Evolutionary conservation across 2,329 filamentous ascomycete genomes (phyloP).

Genomic region (Graphiopsis chlorocephala): DNA sequence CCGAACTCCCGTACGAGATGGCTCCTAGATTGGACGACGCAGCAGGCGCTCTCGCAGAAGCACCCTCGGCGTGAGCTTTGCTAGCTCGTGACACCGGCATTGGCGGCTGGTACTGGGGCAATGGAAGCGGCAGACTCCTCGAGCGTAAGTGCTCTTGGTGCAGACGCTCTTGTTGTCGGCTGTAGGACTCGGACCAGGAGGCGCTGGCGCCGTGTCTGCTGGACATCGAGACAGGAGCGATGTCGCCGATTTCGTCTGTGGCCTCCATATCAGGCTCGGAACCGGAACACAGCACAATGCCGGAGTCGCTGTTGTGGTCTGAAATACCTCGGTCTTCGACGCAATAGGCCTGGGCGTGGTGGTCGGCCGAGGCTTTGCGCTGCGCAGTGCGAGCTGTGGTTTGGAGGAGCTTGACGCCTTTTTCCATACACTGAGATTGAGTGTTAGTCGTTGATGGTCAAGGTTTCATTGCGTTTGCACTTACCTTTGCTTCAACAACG

Average conservation of each 20-base stretch:
- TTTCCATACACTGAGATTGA: slow-evolving; percentile 68
- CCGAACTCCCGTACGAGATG: background rate
- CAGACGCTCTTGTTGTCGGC: slow-evolving; percentile 18
- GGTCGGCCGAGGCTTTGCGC: slow-evolving; percentile 56
- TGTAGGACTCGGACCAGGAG: slow-evolving; percentile 25
- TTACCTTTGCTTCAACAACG: slow-evolving; percentile 79
- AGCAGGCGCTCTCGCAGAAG: background rate
- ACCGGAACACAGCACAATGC: slow-evolving; percentile 54
- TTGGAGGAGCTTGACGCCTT: slow-evolving; percentile 77
- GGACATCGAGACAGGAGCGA: slow-evolving; percentile 15
- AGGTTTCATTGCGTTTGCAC: slow-evolving; percentile 32
- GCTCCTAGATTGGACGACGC: background rate
- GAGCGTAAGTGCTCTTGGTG: slow-evolving; percentile 29
- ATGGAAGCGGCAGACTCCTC: slow-evolving; percentile 32
- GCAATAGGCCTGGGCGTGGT: slow-evolving; percentile 24
- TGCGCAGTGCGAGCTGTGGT: slow-evolving; percentile 64
- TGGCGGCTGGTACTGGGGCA: slow-evolving; percentile 37
- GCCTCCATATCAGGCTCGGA: slow-evolving; percentile 37
- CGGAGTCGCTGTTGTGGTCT: slow-evolving; percentile 62
- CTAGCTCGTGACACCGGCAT: slow-evolving; percentile 27
- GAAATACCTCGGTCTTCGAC: slow-evolving; percentile 39
- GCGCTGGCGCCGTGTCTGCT: slow-evolving; percentile 18
- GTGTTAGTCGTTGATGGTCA: slow-evolving; percentile 15
- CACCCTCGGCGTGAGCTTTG: background rate
- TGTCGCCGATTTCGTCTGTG: slow-evolving; percentile 21